Evolutionary conservation across 495 filamentous ascomycete species (phyloP).

Genomic region (Alectoria sarmentosa): DNA sequence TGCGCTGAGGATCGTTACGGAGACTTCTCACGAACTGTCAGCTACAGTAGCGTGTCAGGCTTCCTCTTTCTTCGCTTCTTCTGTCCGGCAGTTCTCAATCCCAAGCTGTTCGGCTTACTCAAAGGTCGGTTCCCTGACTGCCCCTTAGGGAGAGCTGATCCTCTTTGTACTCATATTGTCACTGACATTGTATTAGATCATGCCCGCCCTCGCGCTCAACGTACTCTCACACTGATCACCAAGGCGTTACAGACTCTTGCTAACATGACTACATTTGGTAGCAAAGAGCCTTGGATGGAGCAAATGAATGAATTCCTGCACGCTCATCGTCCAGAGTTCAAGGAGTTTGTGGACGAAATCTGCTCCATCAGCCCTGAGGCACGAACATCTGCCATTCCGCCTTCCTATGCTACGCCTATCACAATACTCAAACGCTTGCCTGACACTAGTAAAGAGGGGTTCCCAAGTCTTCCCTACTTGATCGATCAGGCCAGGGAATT

Average conservation of each 20-base stretch:
- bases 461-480: slow-evolving; percentile 88
- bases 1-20: slow-evolving; percentile 96
- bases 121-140: slow-evolving; percentile 47
- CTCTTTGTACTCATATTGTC: neutral
- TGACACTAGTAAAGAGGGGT: slow-evolving; percentile 79
- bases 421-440: slow-evolving; percentile 83
- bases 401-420: slow-evolving; percentile 87
- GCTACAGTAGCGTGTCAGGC: slow-evolving; percentile 92
- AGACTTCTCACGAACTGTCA: slow-evolving; percentile 86
- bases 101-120: slow-evolving; percentile 89
- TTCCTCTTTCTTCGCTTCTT: slow-evolving; percentile 97
- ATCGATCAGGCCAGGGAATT: slow-evolving; percentile 87
- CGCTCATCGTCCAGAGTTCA: slow-evolving; percentile 57
- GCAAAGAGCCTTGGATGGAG: slow-evolving; percentile 98
- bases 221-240: slow-evolving; percentile 86
- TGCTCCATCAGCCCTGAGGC: slow-evolving; percentile 73
- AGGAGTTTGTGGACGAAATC: slow-evolving; percentile 77
- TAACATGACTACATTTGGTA: slow-evolving; percentile 88
- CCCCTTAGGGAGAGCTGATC: neutral
- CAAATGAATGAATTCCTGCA: slow-evolving; percentile 75
- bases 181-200: slow-evolving; percentile 52
- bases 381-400: slow-evolving; percentile 57
- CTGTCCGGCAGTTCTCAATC: slow-evolving; percentile 91
- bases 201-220: slow-evolving; percentile 76
- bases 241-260: slow-evolving; percentile 94